phyloP scores from a whole-genome alignment of 2,329 filamentous ascomycete genomes.

The Venturia pyrina region DNA sequence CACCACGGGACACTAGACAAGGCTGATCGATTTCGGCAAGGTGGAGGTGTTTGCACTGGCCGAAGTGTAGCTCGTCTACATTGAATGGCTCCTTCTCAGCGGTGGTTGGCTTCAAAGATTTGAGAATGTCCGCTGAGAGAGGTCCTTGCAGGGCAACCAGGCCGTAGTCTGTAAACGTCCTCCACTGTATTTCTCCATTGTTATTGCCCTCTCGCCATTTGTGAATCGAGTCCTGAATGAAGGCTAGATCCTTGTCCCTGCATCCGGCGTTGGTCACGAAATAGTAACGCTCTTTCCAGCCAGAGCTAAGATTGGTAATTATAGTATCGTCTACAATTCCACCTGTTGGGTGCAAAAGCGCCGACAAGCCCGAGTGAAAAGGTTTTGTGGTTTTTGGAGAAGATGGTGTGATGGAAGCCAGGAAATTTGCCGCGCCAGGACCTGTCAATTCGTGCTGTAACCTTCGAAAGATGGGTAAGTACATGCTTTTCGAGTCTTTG shows the following conservation, averaged over 20 bases:
- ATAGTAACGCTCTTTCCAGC: conserved; percentile 55
- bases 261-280: conserved; percentile 94
- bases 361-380: conserved; percentile 73
- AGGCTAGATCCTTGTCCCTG: conserved; percentile 75
- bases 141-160: conserved; percentile 88
- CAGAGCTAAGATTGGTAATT: conserved; percentile 65
- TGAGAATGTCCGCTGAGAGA: conserved; percentile 58
- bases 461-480: conserved; percentile 28
- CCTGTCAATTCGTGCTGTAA: conserved; percentile 78
- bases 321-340: conserved; percentile 95
- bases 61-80: conserved; percentile 69
- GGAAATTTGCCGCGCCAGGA: conserved; percentile 66
- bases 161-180: conserved; percentile 61
- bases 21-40: conserved; percentile 44
- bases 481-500: background rate
- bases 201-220: conserved; percentile 47
- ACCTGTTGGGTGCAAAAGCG: conserved; percentile 71
- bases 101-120: conserved; percentile 47
- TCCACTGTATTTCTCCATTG: conserved; percentile 51
- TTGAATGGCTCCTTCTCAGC: conserved; percentile 33
- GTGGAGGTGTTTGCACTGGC: conserved; percentile 57
- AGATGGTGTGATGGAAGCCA: conserved; percentile 76
- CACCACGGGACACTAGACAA: conserved; percentile 73
- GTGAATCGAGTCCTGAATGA: conserved; percentile 60
- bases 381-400: conserved; percentile 52